Evolutionary conservation across 352 stramenopile genomes (phyloP), one percentile per base, ranked within the genome.

Genomic region (Globisporangium megalacanthum): DNA sequence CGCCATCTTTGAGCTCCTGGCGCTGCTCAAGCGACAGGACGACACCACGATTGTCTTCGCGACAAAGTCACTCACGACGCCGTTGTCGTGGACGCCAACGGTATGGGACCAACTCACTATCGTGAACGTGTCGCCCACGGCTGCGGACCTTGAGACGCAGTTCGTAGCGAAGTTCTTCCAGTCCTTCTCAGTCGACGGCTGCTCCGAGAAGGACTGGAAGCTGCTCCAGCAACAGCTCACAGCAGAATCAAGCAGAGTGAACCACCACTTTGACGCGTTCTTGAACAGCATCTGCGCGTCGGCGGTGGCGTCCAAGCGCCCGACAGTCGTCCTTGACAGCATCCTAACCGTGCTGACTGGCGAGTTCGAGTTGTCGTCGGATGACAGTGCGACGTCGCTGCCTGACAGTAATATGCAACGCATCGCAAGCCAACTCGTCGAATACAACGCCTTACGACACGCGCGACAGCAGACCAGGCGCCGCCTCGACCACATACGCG

Each of bases 21-120:
- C 56, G 13, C 51, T 83, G 17, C 56, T 79, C 15, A 72, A 72
- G 44, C 65, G 69, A 35, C 79, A 75, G 46, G 69, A 64, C 17
- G 68, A 67, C 17, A 70, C 72, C 56, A 69, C 53, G 2, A 65
- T 82, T 3, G 73, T 79, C 39, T 85, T 85, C 37, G 58, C 72
- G 1, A 70, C 69, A 4, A 69, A 57, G 56, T 68, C 72, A 13
- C 60, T 87, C 2, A 50, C 55, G 0, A 69, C 63, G 17, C 66
- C 70, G 45, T 45, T 61, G 0, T 36, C n/a, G 9, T 87, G 77
- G 77, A 77, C 60, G 15, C 70, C 74, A 37, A 85, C 76, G 68
- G 73, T 87, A 2, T 87, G 74, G 74, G 74, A 62, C 35, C 66
- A 85, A n/a, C 65, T 87, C 6, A 53, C 53, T 14, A 64, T 79